Evolutionary conservation across 2,329 filamentous ascomycete species (phyloP).

Genomic region (Aspergillus glaucus): DNA sequence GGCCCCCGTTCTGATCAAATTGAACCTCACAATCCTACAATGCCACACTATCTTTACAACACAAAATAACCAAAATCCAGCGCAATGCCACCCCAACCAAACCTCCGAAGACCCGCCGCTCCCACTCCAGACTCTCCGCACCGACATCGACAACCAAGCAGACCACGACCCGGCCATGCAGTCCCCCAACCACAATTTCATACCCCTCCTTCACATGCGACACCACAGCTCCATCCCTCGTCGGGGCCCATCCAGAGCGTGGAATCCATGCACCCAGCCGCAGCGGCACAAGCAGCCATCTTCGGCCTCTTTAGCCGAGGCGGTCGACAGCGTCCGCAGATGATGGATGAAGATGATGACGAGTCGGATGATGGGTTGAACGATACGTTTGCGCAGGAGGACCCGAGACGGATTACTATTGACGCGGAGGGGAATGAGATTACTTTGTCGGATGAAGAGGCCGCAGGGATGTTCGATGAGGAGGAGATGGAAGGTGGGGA

Average conservation of each 20-base stretch:
- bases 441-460: conserved; percentile 15
- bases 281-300: conserved; percentile 17
- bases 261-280: conserved; percentile 14
- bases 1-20: background rate
- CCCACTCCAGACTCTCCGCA: conserved; percentile 6
- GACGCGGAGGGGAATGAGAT: conserved; percentile 12
- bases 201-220: conserved; percentile 24
- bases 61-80: background rate
- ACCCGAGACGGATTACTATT: conserved; percentile 6
- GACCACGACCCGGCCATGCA: conserved; percentile 9
- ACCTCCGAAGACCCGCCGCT: conserved; percentile 10
- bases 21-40: background rate
- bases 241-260: conserved; percentile 19
- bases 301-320: conserved; percentile 15
- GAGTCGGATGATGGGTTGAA: conserved; percentile 11
- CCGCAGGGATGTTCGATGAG: conserved; percentile 13
- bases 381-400: conserved; percentile 4
- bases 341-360: conserved; percentile 10
- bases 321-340: conserved; percentile 4
- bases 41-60: background rate
- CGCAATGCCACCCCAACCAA: conserved; percentile 19
- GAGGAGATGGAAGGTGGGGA: conserved; percentile 19
- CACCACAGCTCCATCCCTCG: conserved; percentile 21
- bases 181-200: conserved; percentile 21
- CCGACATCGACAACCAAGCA: conserved; percentile 6